phyloP scores from a whole-genome alignment of 495 filamentous ascomycete species.

The Pyrenopolyporus hunteri region DNA sequence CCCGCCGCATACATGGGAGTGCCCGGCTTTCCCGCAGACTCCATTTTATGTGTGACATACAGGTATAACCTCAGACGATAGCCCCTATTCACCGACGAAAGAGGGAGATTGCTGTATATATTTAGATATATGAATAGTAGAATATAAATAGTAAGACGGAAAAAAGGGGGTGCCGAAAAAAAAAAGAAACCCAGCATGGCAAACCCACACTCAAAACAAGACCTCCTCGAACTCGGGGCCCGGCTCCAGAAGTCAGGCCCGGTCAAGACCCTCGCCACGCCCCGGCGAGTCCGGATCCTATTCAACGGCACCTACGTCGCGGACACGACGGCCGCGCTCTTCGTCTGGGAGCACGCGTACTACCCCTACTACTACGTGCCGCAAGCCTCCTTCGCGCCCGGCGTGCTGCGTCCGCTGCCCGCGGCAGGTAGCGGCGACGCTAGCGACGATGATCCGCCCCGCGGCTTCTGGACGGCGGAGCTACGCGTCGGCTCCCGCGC shows the following conservation, averaged over 20 bases:
- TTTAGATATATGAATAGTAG: too few relatives aligned
- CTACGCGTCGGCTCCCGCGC: neutral
- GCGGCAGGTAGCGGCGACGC: neutral
- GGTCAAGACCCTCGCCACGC: conserved; percentile 39
- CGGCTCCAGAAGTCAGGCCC: conserved; percentile 40
- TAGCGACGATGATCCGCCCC: neutral
- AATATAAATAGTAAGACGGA: too few relatives aligned
- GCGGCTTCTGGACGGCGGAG: neutral
- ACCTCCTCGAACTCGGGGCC: conserved; percentile 37
- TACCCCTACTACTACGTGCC: conserved; percentile 44
- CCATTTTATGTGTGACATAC: too few relatives aligned
- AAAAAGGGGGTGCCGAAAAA: too few relatives aligned
- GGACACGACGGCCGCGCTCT: conserved; percentile 42
- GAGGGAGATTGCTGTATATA: too few relatives aligned
- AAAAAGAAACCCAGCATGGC: conserved; percentile 7
- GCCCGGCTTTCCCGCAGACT: too few relatives aligned
- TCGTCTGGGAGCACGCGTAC: conserved; percentile 47
- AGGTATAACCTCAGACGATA: too few relatives aligned
- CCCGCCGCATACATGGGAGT: too few relatives aligned
- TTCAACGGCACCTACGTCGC: conserved; percentile 41
- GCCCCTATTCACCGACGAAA: too few relatives aligned
- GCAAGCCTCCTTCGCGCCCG: neutral
- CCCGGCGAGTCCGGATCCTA: conserved; percentile 44
- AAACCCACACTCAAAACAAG: conserved; percentile 1
- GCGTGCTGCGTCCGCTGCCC: neutral